These are phyloP conservation scores for Colletotrichum cuscutae DNA, from an alignment of 2,329 filamentous ascomycete genomes.

Conservation along the genomic window DNA sequence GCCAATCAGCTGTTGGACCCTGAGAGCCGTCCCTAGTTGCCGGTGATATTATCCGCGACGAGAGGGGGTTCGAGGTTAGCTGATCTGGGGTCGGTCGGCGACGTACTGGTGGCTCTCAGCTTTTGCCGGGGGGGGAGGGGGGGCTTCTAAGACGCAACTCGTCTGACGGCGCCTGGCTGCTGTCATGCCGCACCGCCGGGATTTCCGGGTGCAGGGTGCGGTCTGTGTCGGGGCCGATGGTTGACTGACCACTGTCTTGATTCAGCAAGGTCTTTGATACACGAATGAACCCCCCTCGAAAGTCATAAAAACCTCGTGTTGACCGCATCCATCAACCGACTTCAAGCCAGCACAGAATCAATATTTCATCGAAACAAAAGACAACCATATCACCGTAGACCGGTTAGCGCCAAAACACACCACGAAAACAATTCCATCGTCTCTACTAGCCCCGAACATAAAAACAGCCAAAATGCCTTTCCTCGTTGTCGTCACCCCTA, in stretches of 20 bases:
- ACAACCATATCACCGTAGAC: neutral
- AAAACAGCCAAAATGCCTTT: constrained; percentile 22
- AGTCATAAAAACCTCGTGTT: neutral
- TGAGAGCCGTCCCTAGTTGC: neutral
- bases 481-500: constrained; percentile 8
- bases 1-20: neutral
- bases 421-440: neutral
- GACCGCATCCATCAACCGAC: neutral
- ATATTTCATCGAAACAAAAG: neutral
- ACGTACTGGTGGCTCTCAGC: neutral
- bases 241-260: neutral
- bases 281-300: neutral
- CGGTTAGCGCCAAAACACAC: neutral
- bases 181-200: neutral
- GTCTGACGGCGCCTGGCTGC: neutral
- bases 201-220: neutral
- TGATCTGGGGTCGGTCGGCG: neutral
- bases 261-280: no score
- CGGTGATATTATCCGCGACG: neutral
- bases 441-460: neutral
- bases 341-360: neutral
- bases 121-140: neutral
- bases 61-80: neutral
- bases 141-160: neutral
- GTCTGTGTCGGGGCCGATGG: neutral